Evolutionary conservation across 306 rosid genomes (phyloP).

Genomic region (Lathyrus tuberosus): DNA sequence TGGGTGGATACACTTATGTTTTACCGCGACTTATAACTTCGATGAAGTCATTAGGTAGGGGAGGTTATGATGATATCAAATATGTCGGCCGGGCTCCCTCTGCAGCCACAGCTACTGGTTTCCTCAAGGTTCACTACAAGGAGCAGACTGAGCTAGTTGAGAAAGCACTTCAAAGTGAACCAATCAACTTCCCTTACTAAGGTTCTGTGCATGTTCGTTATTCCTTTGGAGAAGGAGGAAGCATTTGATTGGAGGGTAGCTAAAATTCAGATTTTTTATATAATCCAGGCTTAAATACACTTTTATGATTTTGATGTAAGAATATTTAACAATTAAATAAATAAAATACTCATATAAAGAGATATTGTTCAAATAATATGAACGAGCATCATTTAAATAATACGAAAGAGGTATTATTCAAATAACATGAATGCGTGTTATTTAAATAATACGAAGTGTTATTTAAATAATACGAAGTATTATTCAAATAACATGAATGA

Average conservation of each 20-base stretch:
- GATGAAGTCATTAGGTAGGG: constrained; percentile 74
- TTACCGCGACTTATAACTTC: constrained; percentile 73
- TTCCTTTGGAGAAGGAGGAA: constrained; percentile 4
- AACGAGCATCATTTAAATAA: too few relatives aligned
- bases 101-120: constrained; percentile 92
- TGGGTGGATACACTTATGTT: constrained; percentile 80
- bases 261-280: not conserved
- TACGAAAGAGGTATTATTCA: too few relatives aligned
- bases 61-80: constrained; percentile 68
- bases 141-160: constrained; percentile 81
- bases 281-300: not conserved
- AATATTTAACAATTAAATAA: too few relatives aligned
- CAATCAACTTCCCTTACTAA: constrained; percentile 53
- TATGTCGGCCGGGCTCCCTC: constrained; percentile 92
- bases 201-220: not conserved
- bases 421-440: too few relatives aligned
- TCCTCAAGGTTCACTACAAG: constrained; percentile 70
- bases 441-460: too few relatives aligned
- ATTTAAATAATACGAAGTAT: too few relatives aligned
- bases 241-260: constrained; percentile 9
- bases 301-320: too few relatives aligned
- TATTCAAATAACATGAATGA: too few relatives aligned
- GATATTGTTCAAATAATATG: too few relatives aligned
- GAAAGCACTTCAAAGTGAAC: constrained; percentile 74
- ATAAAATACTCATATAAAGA: too few relatives aligned